phyloP scores from a whole-genome alignment of 2,329 filamentous ascomycete species.

The Calonectria pauciramosa region DNA sequence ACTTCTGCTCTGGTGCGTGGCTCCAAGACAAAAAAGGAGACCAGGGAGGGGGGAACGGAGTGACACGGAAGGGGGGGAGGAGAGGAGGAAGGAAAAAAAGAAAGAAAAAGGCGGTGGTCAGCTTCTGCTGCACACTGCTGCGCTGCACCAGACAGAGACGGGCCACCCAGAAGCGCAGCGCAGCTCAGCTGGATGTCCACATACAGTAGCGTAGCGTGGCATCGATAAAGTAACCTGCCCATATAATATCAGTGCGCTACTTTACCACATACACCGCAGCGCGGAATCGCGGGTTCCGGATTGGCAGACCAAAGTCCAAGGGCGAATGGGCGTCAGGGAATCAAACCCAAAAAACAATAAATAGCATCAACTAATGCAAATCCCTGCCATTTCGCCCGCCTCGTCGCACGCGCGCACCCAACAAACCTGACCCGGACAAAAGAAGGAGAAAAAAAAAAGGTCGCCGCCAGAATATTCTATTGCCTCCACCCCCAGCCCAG shows the following conservation, averaged over 20 bases:
- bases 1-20: background rate
- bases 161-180: background rate
- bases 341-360: conserved; percentile 8
- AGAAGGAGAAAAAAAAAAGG: background rate
- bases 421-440: background rate
- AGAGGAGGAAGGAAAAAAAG: background rate
- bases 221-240: background rate
- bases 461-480: background rate
- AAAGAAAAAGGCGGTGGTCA: background rate
- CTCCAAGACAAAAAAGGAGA: conserved; percentile 27
- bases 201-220: conserved; percentile 7
- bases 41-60: conserved; percentile 17
- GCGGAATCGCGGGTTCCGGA: conserved; percentile 18
- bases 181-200: conserved; percentile 1
- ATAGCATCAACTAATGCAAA: conserved; percentile 17
- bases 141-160: background rate
- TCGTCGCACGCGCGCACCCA: background rate
- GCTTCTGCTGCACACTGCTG: background rate
- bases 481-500: background rate
- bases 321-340: background rate
- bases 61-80: background rate
- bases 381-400: background rate
- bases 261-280: conserved; percentile 25
- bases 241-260: conserved; percentile 6
- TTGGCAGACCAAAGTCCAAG: background rate